Percentiles rank a stretch among this genome's conserved stretches.
Conservation (phyloP, 1,284 basidiomycete species). For the Marasmius oreades region DNA sequence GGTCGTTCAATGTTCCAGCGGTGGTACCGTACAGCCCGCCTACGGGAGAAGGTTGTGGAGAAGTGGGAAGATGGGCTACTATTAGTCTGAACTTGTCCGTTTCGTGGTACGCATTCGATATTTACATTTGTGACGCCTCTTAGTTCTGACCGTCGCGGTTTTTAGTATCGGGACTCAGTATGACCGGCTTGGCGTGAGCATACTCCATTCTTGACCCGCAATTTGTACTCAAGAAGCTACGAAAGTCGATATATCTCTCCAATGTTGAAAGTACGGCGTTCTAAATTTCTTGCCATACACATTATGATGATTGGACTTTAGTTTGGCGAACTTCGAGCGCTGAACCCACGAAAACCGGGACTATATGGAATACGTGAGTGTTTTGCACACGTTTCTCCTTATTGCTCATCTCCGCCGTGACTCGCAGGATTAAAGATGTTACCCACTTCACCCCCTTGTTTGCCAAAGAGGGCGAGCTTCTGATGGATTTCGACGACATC, state of each 20-base stretch:
- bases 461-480: slow-evolving; percentile 31
- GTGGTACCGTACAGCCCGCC: slow-evolving; percentile 35
- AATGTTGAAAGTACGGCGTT: slow-evolving; percentile 30
- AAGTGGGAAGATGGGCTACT: slow-evolving; percentile 34
- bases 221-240: neutral
- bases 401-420: neutral
- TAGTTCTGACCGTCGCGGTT: neutral
- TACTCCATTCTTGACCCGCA: neutral
- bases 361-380: slow-evolving; percentile 32
- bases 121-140: too few relatives aligned
- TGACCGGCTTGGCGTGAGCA: slow-evolving; percentile 33
- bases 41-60: slow-evolving; percentile 28
- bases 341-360: slow-evolving; percentile 37
- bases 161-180: slow-evolving; percentile 37
- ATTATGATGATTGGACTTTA: slow-evolving; percentile 9
- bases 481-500: slow-evolving; percentile 42
- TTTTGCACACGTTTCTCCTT: neutral
- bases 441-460: slow-evolving; percentile 38
- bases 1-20: slow-evolving; percentile 28
- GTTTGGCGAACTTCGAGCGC: slow-evolving; percentile 41
- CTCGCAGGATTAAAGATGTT: slow-evolving; percentile 34
- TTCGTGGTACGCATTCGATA: slow-evolving; percentile 26
- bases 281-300: neutral
- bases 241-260: slow-evolving; percentile 32
- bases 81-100: slow-evolving; percentile 37